A percentile compares a stretch with the other conserved stretches of the same genome.
Conservation (phyloP, 192 early-diverging fungal genomes). For the Backusella luteola region DNA sequence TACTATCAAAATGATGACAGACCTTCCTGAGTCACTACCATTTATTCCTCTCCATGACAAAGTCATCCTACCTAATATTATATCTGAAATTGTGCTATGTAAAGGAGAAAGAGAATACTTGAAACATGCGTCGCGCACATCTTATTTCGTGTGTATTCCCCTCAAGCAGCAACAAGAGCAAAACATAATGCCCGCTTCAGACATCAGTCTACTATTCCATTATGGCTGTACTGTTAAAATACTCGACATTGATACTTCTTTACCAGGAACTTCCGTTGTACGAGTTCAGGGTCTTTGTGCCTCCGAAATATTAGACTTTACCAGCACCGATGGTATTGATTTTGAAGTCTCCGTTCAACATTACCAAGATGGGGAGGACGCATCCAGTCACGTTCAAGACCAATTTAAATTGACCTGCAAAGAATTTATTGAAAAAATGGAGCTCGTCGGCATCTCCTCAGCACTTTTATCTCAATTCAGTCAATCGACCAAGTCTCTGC, state of each 20-base stretch:
- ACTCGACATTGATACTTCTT: conserved; percentile 34
- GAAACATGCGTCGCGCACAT: not conserved
- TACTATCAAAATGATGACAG: not conserved
- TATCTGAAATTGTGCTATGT: not conserved
- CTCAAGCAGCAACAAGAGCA: not conserved
- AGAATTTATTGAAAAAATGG: not conserved
- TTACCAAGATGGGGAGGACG: conserved; percentile 33
- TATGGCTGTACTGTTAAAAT: conserved; percentile 54
- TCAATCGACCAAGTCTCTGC: conserved; percentile 54
- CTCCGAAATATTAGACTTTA: conserved; percentile 53
- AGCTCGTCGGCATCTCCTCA: not conserved
- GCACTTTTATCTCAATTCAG: conserved; percentile 51
- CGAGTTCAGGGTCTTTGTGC: conserved; percentile 60
- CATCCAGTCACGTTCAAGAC: too few relatives aligned
- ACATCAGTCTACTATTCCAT: conserved; percentile 35
- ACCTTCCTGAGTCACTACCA: not conserved
- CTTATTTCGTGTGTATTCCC: not conserved
- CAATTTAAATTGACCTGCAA: not conserved
- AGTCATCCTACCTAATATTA: not conserved
- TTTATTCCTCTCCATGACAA: not conserved
- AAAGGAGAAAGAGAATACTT: not conserved
- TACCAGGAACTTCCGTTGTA: conserved; percentile 56
- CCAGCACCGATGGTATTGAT: conserved; percentile 32
- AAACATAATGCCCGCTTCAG: not conserved
- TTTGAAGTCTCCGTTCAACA: conserved; percentile 52